Evolutionary conservation across 371 early-diverging fungal genomes (phyloP), one percentile per base, ranked within the genome.

Genomic region (Batkoa obscura): DNA sequence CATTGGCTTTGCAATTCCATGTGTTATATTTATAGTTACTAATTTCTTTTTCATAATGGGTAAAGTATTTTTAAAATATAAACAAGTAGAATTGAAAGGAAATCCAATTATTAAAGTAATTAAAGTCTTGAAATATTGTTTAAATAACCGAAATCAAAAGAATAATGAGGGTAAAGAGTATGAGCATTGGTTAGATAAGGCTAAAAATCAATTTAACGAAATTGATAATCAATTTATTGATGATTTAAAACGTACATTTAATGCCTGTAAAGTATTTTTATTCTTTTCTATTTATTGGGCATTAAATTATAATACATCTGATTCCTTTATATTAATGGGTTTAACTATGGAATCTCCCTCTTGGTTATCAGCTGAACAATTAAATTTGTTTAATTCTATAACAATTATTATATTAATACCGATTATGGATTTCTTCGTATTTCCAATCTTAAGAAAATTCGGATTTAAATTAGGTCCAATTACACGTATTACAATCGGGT

Each of bases 281-380:
- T 77, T 78, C 69, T 83, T 67, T 60, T 83, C 85, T 13, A 62
- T 87, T 49, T 87, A 78, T 72, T 87, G 88, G 88, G 74, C 80
- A 30, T 72, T 79, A 59, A 83, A 84, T 66, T 61, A 64, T 47
- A 82, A 87, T 68, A 81, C 84, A 72, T 68, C 70, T 54, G 80
- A 78, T 69, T 84, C 84, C 64, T 68, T 87, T 63, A 65, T 85
- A 43, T 80, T 79, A 52, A 78, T 78, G 70, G 82, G 79, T 39
- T 68, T 70, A 50, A 76, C 75, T 58, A 88, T 88, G 86, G 59
- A 36, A 30, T 49, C 49, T 13, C 73, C 74, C 51, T 49, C 64
- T 64, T 68, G 82, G 81, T 60, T 76, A 41, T 62, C 74, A 68
- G 59, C 81, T 66, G 79, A 81, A 68, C 46, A 57, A n/a, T 39